Base-by-base conservation (phyloP, 2,329 filamentous ascomycete species). In the Tolypocladium ophioglossoides region DNA sequence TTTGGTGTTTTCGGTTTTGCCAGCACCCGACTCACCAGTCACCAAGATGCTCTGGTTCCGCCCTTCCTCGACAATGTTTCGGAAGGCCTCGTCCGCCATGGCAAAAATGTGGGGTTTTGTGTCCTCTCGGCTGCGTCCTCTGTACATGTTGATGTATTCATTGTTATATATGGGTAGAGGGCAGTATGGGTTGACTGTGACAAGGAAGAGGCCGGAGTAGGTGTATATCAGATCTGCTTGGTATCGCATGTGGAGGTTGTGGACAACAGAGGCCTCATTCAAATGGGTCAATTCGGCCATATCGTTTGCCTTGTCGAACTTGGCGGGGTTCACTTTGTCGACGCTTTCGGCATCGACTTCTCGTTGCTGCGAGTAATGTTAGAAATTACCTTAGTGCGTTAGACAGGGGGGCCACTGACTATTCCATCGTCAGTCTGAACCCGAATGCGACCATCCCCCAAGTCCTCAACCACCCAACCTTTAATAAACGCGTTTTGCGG, bases 1-100 rank as follows among this genome's bases (percentile, higher is more conserved):
- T 68, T 99, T 99, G 18, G 94, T 99, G 68, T 99, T 99, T 69
- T 99, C 94, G 0, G 94, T 99, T 74, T 99, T 99, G 62, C 94
- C 94, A 37, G 94, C 94, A 66, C 94, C 94, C 20, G 94, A 99
- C 74, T 99, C 94, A 71, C 94, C 94, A 3, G 94, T 99, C 24
- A 99, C 95, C 52, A 99, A 77, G 63, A 99, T 99, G 64, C 92
- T 97, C 72, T 99, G 94, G 63, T 99, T 97, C 60, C 91, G 80
- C 41, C 91, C 91, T 70, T 97, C 94, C 52, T 96, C 91, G 0
- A 99, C 90, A 35, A 99, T 76, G 64, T 96, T 97, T 18, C 94
- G 84, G 70, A 97, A 99, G 0, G 95, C 94, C 66, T 95, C 87
- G 68, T 99, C 95, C 14, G 94, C 92, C 84, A 97, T 94, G 59